Base-by-base conservation (phyloP, 345 rosid genomes). In the Pistacia atlantica region DNA sequence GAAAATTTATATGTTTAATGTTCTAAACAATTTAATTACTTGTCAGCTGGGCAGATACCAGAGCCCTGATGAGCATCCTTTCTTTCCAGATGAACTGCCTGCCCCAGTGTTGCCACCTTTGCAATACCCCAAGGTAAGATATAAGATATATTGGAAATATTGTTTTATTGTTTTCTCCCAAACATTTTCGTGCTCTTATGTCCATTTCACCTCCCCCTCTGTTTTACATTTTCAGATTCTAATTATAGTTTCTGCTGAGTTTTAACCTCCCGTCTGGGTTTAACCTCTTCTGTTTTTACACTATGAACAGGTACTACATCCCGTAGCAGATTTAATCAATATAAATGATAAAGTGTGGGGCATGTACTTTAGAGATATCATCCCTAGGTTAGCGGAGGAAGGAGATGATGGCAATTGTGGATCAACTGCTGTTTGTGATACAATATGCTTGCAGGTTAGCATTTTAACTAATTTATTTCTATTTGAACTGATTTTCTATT, bases 341-440 rank as follows among this genome's bases (percentile, higher is more conserved):
- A 84, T 96, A 71, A 96, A 96, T 67, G 78, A 71, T 48, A 78
- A 90, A 82, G 87, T 96, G 22, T 93, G 98, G 99, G 81, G 86
- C 77, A 80, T 93, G 94, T 96, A 96, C 78, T 96, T 96, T 60
- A 81, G 86, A 78, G 93, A 92, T 81, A 87, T 96, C 63, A 74
- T 96, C 22, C 98, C 98, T 2, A 86, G 95, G 74, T 73, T 96
- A 78, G 97, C 88, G 48, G 84, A 80, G 79, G 83, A 89, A 80
- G 99, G 97, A 31, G 86, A 92, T 82, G 99, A 96, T 84, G 97
- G 99, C 35, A 96, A 96, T 51, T 91, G 83, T 73, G 99, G 99
- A 33, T 93, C 98, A 66, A 80, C 97, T 52, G 99, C 98, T 67
- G 95, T 93, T 72, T 93, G 99, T 80, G 99, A 96, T 69, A 91